phyloP scores from a whole-genome alignment of 2,329 filamentous ascomycete genomes.

The Mycosphaerella arachidis region DNA sequence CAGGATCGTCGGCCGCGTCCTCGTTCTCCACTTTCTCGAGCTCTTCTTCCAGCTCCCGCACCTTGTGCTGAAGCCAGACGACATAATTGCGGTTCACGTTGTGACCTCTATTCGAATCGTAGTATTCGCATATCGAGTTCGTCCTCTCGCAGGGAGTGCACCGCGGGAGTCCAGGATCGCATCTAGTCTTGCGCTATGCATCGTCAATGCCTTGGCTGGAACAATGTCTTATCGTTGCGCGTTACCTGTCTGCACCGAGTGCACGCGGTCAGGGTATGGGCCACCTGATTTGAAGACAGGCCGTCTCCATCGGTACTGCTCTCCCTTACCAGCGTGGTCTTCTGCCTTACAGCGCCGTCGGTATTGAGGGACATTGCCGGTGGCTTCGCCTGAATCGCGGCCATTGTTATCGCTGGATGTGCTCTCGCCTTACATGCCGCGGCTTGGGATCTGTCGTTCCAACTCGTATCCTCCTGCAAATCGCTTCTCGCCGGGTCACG shows the following conservation, averaged over 20 bases:
- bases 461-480: not conserved
- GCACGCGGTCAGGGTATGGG: constrained; percentile 75
- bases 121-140: constrained; percentile 90
- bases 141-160: constrained; percentile 91
- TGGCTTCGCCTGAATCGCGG: constrained; percentile 1
- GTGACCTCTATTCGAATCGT: constrained; percentile 78
- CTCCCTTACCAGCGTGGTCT: constrained; percentile 27
- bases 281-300: constrained; percentile 56
- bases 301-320: constrained; percentile 29
- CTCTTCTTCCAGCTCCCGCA: constrained; percentile 75
- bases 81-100: constrained; percentile 91
- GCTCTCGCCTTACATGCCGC: constrained; percentile 3
- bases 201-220: constrained; percentile 8
- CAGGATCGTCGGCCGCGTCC: constrained; percentile 65
- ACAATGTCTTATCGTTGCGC: constrained; percentile 9
- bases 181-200: constrained; percentile 82
- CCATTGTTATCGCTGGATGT: not conserved
- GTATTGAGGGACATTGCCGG: constrained; percentile 9
- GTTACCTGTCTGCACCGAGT: constrained; percentile 73
- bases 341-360: constrained; percentile 7
- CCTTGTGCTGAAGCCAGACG: constrained; percentile 81
- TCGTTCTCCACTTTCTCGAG: constrained; percentile 74
- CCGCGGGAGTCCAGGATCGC: constrained; percentile 85
- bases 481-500: not conserved
- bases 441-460: not conserved